Percentiles rank a stretch among this genome's conserved stretches.
phyloP scores from a whole-genome alignment of 805 yeast species.

The Candida hungchunana region DNA sequence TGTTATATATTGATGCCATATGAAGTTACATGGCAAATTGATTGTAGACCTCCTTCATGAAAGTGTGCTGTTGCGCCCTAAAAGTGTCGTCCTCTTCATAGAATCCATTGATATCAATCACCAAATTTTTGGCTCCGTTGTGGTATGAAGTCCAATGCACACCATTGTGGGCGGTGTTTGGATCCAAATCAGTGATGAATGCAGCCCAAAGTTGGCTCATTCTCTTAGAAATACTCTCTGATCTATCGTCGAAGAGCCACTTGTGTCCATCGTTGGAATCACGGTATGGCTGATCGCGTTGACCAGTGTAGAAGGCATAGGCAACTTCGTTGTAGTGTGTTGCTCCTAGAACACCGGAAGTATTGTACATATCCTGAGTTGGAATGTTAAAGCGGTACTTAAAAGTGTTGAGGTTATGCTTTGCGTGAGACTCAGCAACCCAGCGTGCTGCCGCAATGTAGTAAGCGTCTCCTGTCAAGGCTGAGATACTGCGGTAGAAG shows the following conservation, averaged over 20 bases:
- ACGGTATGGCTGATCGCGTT: slow-evolving; percentile 4
- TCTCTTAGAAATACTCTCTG: slow-evolving; percentile 8
- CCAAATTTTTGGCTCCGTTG: slow-evolving; percentile 5
- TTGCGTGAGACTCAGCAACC: slow-evolving; percentile 5
- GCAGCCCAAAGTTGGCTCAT: slow-evolving; percentile 11
- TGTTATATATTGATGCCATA: too few relatives aligned
- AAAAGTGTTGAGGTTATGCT: slow-evolving; percentile 3
- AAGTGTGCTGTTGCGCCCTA: slow-evolving; percentile 4
- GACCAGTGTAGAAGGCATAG: slow-evolving; percentile 11
- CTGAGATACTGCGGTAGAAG: slow-evolving; percentile 4
- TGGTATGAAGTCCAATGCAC: slow-evolving; percentile 7
- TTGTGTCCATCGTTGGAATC: slow-evolving; percentile 10
- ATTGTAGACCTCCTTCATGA: slow-evolving; percentile 3
- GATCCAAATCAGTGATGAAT: slow-evolving; percentile 13
- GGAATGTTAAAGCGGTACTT: slow-evolving; percentile 14
- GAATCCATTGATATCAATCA: slow-evolving; percentile 10
- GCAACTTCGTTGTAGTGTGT: slow-evolving; percentile 11
- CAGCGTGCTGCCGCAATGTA: slow-evolving; percentile 16
- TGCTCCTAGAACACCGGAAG: slow-evolving; percentile 6
- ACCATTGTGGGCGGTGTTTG: slow-evolving; percentile 9
- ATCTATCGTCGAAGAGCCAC: slow-evolving; percentile 10
- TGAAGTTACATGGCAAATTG: slow-evolving; percentile 7
- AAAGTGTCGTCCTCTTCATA: slow-evolving; percentile 10
- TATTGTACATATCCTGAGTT: slow-evolving; percentile 4
- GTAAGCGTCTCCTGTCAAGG: slow-evolving; percentile 11